Evolutionary conservation across 1,284 basidiomycete species (phyloP), one percentile per base, ranked within the genome.

Genomic region (Tilletia walkeri): DNA sequence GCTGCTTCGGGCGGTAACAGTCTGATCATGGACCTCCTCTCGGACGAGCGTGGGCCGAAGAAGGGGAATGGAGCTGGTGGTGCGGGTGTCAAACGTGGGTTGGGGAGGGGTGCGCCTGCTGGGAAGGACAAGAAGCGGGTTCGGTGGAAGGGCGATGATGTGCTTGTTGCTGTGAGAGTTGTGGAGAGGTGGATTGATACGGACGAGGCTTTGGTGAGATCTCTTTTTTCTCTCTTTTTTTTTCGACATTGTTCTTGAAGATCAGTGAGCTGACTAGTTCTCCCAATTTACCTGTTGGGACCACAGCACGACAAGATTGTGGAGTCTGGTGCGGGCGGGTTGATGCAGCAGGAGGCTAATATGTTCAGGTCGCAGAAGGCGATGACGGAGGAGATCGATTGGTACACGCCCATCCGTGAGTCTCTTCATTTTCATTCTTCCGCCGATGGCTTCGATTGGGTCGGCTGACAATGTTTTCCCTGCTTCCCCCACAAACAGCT

Each of bases 381-480:
- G 34, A 63, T 63, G 59, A 63, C 59, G 30, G 59, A 63, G 38
- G 59, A 63, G 38, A 24, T 63, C 3, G 59, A 63, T 39, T 63
- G 59, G 59, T 63, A 38, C 36, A 34, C 30, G 36, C 59, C 59
- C 12, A 38, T 41, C 18, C 7, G 59, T 63, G 36, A 38, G 59
- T 63, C 1, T 20, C 30, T 16, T 16, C 1, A 7, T 38, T 20
- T 4, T 16, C 30, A 16, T n/a, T 5, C 18, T 38, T 4, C 7
- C 12, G 36, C 30, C 3, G 6, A 16, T 61, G 36, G 36, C 5
- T 12, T 39, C 56, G 20, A 34, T 36, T 24, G n/a, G 14, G 50
- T 2, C 24, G 24, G 24, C 24, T 30, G 24, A 30, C 24, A 1
- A 30, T 30, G 24, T 30, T 30, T 30, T 30, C 24, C 24, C 2